Base-by-base conservation (phyloP, 306 rosid genomes). In the Morella rubra region DNA sequence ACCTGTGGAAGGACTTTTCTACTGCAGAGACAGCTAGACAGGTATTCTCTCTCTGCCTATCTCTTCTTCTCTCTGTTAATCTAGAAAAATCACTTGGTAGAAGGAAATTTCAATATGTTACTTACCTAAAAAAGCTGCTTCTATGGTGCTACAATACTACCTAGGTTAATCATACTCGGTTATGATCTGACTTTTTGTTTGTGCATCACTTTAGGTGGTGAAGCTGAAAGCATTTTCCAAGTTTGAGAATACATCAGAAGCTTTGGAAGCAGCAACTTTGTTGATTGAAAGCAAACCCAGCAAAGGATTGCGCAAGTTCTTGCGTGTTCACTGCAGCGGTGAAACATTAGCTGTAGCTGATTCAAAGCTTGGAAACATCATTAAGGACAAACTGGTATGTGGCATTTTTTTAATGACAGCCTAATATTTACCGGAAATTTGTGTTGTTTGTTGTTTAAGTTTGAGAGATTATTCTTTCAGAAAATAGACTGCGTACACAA, bases 221-320 rank as follows among this genome's bases (percentile, higher is more conserved):
- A 87, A 91, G 80, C 79, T 95, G 85, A 88, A 92, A 84, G 98
- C 98, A 9, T 95, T 95, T 80, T 90, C 96, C 42, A 92, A 92
- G 81, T 95, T 92, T 65, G 98, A 89, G 42, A 92, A 92, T 74
- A 95, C 91, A 11, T 78, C 98, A 11, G 99, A 92, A 71, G 98
- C 98, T 75, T 69, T 89, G 75, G 97, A 95, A 77, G 93, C 97
- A 7, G 86, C 97, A 7, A 87, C 93, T 44, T 80, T 95, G 81
- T 53, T 95, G 75, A 89, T 85, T 8, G 97, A 92, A 52, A 85
- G 99, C 58, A 95, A 92, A 84, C 88, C 97, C 72, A 95, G 93
- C 82, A 95, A 95, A 83, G 96, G 96, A 51, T 80, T 95, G 42
- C 97, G 97, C 62, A 95, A 92, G 84, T 92, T 95, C 80, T 84